A percentile compares a stretch with the other conserved stretches of the same genome.
Evolutionary conservation across 371 early-diverging fungal species (phyloP).

Genomic region (Haplosporangium sp.): DNA sequence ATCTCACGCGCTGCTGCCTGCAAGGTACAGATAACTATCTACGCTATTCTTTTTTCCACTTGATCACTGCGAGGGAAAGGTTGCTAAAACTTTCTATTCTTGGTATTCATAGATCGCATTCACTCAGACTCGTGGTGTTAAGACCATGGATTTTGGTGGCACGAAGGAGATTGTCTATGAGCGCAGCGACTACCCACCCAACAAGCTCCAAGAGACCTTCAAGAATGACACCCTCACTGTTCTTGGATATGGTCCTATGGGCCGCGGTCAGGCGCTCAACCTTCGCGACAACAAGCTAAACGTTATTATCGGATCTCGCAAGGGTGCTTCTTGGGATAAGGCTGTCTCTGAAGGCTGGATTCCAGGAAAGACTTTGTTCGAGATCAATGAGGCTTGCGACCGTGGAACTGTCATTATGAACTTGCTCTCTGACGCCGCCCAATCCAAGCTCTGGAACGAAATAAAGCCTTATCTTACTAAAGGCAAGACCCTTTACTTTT

Average conservation of each 20-base stretch:
- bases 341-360: conserved; percentile 97
- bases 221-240: conserved; percentile 95
- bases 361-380: conserved; percentile 95
- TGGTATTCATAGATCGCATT: conserved; percentile 30
- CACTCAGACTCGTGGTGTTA: conserved; percentile 82
- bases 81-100: conserved; percentile 11
- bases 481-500: conserved; percentile 98
- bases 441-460: conserved; percentile 92
- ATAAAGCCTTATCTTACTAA: conserved; percentile 92
- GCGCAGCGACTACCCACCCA: conserved; percentile 93
- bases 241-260: conserved; percentile 98
- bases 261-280: conserved; percentile 96
- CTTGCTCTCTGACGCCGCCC: conserved; percentile 96
- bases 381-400: conserved; percentile 91
- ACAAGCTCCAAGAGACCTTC: conserved; percentile 92
- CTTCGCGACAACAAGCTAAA: conserved; percentile 96
- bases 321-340: conserved; percentile 93
- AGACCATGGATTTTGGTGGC: conserved; percentile 96
- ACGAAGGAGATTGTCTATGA: conserved; percentile 94
- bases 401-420: conserved; percentile 95
- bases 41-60: background rate
- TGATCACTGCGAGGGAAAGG: background rate
- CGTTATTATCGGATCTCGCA: conserved; percentile 95
- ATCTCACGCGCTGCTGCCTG: conserved; percentile 52
- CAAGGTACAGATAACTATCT: conserved; percentile 30